Base-by-base conservation (phyloP, 1,284 basidiomycete species). In the Fereydounia khargensis region DNA sequence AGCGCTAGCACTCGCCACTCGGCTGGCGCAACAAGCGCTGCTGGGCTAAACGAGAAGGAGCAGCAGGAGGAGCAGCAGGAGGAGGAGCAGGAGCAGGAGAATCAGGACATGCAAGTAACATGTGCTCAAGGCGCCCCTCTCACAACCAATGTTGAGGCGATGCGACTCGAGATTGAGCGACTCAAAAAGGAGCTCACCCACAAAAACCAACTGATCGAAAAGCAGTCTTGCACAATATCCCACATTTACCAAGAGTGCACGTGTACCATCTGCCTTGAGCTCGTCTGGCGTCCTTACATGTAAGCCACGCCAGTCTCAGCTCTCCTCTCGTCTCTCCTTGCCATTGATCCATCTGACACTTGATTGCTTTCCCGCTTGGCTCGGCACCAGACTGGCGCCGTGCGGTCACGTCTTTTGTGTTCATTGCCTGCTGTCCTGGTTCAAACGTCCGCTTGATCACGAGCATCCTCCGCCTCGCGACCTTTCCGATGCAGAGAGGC, bases 341-440 rank as follows among this genome's bases (percentile, higher is more conserved):
- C 27, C n/a, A 10, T 28, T 35, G 9, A 10, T 27, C 17, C 17
- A 9, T 35, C 23, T 27, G 10, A 35, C 34, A 10, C 23, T 10
- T 10, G 9, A 14, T 16, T 10, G 10, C 17, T 10, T 35, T 35
- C 23, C 17, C 10, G 17, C 34, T 35, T 9, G 16, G 16, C 23
- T 18, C 17, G 17, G 14, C 3, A 6, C 6, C 51, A 55, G 52
- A 14, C 47, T 74, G 6, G 55, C 67, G 3, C 71, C 71, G 0
- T 74, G 71, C 37, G 69, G 69, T 6, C 71, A 74, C 39, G 51
- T 62, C 13, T 74, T 70, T 27, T 74, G 71, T 42, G 65, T 70
- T 8, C 46, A 50, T 36, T 74, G 71, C 41, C 55, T 74, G 6
- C 53, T 66, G 8, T 46, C 53, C 11, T 74, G 68, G 68, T 74